A percentile compares a stretch with the other conserved stretches of the same genome.
Evolutionary conservation across 2,329 filamentous ascomycete genomes (phyloP).

Genomic region (Phialophora expanda): DNA sequence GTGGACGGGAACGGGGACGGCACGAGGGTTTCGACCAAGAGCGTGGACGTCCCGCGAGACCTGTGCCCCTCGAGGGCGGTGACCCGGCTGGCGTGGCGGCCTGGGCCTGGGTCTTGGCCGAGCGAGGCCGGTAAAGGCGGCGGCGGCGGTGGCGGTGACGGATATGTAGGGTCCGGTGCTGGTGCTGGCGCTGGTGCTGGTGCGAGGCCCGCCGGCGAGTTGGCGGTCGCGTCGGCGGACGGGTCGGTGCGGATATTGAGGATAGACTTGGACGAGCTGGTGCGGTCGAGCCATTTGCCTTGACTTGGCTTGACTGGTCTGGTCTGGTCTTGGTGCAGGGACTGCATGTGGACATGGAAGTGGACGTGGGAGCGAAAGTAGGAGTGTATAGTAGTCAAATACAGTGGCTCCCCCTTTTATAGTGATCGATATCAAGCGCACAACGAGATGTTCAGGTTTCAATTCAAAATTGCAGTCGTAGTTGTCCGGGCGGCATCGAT

Average conservation of each 20-base stretch:
- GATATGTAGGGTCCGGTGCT: too few species aligned
- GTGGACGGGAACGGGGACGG: background rate
- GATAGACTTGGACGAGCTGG: conserved; percentile 21
- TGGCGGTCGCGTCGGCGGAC: conserved; percentile 36
- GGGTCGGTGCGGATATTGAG: conserved; percentile 44
- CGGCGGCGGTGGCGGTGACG: too few species aligned
- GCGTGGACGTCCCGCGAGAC: conserved; percentile 34
- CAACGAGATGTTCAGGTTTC: background rate
- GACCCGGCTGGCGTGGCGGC: conserved; percentile 72
- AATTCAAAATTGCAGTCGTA: background rate
- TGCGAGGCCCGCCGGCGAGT: conserved; percentile 2
- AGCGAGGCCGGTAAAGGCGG: conserved; percentile 28
- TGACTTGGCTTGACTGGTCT: background rate
- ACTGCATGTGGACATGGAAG: too few species aligned
- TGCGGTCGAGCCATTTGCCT: background rate
- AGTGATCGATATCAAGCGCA: background rate
- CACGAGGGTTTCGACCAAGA: conserved; percentile 35
- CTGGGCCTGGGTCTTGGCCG: conserved; percentile 54
- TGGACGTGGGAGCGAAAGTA: too few species aligned
- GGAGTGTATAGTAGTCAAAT: too few species aligned
- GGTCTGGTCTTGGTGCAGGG: too few species aligned
- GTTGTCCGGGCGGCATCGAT: background rate
- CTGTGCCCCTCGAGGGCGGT: conserved; percentile 68
- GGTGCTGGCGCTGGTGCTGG: too few species aligned
- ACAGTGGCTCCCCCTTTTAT: too few species aligned